Evolutionary conservation across 1,139 yeast species (phyloP).

Genomic region (Meyerozyma smithsonii): DNA sequence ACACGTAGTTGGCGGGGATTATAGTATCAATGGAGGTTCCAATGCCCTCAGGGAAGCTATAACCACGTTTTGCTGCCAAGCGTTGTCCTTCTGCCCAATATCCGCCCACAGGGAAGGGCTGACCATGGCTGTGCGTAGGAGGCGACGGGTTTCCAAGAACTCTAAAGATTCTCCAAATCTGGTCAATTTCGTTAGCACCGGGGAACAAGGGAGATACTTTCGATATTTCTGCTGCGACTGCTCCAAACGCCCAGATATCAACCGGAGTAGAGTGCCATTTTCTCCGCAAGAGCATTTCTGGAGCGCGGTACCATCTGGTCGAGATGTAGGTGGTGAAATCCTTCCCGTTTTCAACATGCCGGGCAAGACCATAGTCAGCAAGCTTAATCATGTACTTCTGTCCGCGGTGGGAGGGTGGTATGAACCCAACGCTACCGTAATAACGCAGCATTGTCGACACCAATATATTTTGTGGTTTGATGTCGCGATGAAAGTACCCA

Average conservation of each 20-base stretch:
- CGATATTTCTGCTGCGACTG: conserved; percentile 78
- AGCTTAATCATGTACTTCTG: conserved; percentile 67
- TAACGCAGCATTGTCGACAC: conserved; percentile 54
- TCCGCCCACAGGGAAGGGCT: conserved; percentile 53
- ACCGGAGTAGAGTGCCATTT: conserved; percentile 97
- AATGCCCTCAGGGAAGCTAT: conserved; percentile 43
- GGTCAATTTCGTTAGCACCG: conserved; percentile 76
- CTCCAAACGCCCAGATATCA: conserved; percentile 97
- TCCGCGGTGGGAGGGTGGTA: conserved; percentile 34
- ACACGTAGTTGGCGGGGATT: conserved; percentile 19
- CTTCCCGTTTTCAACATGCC: conserved; percentile 50
- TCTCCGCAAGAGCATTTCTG: conserved; percentile 92
- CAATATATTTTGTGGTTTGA: conserved; percentile 73
- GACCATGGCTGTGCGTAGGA: conserved; percentile 6
- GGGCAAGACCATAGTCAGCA: conserved; percentile 89
- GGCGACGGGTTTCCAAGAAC: conserved; percentile 66
- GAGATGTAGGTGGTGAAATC: conserved; percentile 60
- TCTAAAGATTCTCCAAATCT: conserved; percentile 60
- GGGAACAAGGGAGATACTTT: conserved; percentile 78
- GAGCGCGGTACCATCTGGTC: conserved; percentile 96
- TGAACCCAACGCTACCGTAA: conserved; percentile 39
- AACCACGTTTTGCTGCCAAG: conserved; percentile 49
- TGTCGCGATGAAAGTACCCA: conserved; percentile 81
- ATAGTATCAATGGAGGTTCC: conserved; percentile 27
- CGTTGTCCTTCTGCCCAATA: conserved; percentile 57